Conservation (phyloP, 768 basidiomycete genomes). For the Cystoderma amianthinum region DNA sequence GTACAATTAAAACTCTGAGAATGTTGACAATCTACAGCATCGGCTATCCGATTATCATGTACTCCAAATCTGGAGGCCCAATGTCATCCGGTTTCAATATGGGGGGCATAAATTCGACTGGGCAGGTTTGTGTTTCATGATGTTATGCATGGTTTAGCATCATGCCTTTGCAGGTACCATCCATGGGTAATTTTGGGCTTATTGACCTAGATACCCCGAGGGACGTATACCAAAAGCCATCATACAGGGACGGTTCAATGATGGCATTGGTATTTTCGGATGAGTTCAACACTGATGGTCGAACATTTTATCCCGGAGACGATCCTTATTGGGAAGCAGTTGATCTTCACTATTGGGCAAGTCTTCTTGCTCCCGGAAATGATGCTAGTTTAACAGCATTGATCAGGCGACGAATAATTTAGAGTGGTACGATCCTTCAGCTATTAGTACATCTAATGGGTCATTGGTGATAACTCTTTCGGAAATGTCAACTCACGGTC, state of each 20-base stretch:
- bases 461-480: conserved; percentile 64
- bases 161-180: conserved; percentile 46
- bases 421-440: conserved; percentile 86
- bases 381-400: background rate
- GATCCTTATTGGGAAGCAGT: conserved; percentile 84
- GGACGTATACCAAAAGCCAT: conserved; percentile 44
- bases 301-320: conserved; percentile 77
- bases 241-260: conserved; percentile 49
- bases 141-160: too few relatives aligned
- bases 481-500: conserved; percentile 49
- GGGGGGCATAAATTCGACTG: conserved; percentile 60
- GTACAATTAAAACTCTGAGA: background rate
- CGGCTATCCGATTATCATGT: conserved; percentile 41
- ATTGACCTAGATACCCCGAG: conserved; percentile 56
- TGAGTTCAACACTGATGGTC: conserved; percentile 72
- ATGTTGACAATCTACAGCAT: conserved; percentile 22
- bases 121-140: conserved; percentile 38
- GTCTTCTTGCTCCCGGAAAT: conserved; percentile 1
- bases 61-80: conserved; percentile 12
- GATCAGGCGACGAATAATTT: conserved; percentile 52
- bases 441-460: conserved; percentile 64
- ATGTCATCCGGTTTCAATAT: conserved; percentile 22
- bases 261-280: conserved; percentile 70
- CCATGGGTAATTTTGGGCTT: conserved; percentile 51
- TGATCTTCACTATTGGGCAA: conserved; percentile 74